These are phyloP conservation scores for Aureobasidium subglaciale DNA, from an alignment of 2,329 filamentous ascomycete genomes.

Conservation along the genomic window DNA sequence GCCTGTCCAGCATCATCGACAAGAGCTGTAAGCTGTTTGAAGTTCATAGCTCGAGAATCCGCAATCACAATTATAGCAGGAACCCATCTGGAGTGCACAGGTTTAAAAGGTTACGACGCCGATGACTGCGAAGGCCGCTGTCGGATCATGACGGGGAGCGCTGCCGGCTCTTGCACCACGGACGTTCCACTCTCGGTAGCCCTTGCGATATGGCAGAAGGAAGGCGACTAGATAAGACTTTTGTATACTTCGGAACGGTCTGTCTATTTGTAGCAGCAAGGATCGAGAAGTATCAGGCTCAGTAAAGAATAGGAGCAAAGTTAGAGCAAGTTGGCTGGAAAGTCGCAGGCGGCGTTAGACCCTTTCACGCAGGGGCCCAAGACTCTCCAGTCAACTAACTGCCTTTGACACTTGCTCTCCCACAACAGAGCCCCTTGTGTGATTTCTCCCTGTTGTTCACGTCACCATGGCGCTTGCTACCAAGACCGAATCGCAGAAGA, in stretches of 20 bases:
- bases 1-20: slow-evolving; percentile 9
- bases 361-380: slow-evolving; percentile 8
- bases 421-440: not conserved
- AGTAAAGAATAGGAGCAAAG: not conserved
- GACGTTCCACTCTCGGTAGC: not conserved
- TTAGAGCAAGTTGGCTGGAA: no score
- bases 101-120: not conserved
- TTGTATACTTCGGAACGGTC: no score
- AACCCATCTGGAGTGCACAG: no score
- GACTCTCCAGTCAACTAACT: not conserved
- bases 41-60: not conserved
- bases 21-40: not conserved
- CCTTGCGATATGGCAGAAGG: not conserved
- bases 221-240: not conserved
- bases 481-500: slow-evolving; percentile 91
- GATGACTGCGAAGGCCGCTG: not conserved
- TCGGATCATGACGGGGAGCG: not conserved
- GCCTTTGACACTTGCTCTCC: not conserved
- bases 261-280: no score
- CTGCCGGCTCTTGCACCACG: not conserved
- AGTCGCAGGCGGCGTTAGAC: not conserved
- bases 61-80: no score
- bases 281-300: not conserved
- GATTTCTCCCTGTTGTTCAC: not conserved
- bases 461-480: slow-evolving; percentile 58